These are phyloP conservation scores for Corylus avellana DNA, from an alignment of 306 rosid genomes.

Conservation along the genomic window DNA sequence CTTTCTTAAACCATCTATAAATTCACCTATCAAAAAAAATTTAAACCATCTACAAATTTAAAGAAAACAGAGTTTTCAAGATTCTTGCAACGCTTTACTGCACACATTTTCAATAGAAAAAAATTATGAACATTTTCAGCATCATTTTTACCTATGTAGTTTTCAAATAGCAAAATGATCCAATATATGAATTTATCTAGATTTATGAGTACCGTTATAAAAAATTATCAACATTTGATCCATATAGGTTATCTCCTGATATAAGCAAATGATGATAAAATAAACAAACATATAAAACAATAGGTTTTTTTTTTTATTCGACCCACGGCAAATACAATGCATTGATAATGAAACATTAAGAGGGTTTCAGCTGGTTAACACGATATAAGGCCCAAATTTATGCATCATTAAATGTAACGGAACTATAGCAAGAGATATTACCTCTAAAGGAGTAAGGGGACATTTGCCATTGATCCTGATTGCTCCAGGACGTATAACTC, in stretches of 20 bases:
- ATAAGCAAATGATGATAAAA: not conserved
- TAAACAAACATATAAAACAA: not conserved
- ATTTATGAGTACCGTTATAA: not conserved
- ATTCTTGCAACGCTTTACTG: not conserved
- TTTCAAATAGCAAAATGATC: not conserved
- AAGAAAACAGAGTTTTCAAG: not conserved
- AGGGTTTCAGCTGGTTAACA: not conserved
- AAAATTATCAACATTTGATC: not conserved
- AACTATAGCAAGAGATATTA: constrained; percentile 20
- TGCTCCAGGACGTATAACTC: constrained; percentile 96
- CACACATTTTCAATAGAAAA: no score
- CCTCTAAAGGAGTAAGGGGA: constrained; percentile 98
- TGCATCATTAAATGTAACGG: not conserved
- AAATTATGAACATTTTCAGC: not conserved
- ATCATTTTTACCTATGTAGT: not conserved
- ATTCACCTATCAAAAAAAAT: no score
- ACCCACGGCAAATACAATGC: not conserved
- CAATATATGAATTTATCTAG: not conserved
- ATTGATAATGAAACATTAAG: not conserved
- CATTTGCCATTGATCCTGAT: constrained; percentile 94
- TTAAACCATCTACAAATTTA: not conserved
- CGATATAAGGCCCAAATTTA: no score
- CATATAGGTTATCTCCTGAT: not conserved
- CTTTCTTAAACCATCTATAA: not conserved
- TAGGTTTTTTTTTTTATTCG: not conserved